Base-by-base conservation (phyloP, 164 flowering plant genomes). In the Stephania yunnanensis region DNA sequence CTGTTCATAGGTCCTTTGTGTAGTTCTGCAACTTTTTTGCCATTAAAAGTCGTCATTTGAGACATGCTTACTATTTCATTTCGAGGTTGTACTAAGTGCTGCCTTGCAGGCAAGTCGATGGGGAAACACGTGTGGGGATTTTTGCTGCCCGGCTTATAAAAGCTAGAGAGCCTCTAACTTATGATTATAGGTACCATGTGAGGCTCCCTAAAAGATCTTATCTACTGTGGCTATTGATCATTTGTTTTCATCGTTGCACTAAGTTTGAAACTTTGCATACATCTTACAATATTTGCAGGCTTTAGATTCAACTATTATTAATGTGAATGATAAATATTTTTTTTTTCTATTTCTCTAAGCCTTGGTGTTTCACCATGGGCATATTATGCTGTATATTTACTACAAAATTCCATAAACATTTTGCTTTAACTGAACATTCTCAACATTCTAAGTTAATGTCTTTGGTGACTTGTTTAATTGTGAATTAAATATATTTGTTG, bases 61-160 rank as follows among this genome's bases (percentile, higher is more conserved):
- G 17, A 19, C n/a, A 20, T 58, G 65, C 19, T 58, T 17, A 17
- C 65, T 58, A 13, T 58, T 58, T 6, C n/a, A 13, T 58, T 15
- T 17, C 17, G 15, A 15, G 17, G 7, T 17, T 70, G 36, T 6
- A 46, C 55, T 45, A 55, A 70, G 36, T 6, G 19, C 53, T 45
- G 45, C 30, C 65, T 71, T 69, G 19, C 31, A 95, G 97, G 98
- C 95, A 95, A 85, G 97, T 90, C 74, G 97, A 93, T 66, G 93
- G 97, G 73, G 95, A 95, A 79, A 89, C 87, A 46, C 93, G 97
- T 61, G 93, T 95, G 46, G 98, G 98, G 20, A 91, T 93, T 13
- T 95, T 95, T 89, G 97, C 97, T 63, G 85, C 92, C 70, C 86
- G 87, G 68, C 74, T 86, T 66, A 89, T 93, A 71, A 75, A 87